These are phyloP conservation scores for Nannochloropsis granulata DNA, from an alignment of 108 stramenopile genomes.

Conservation along the genomic window DNA sequence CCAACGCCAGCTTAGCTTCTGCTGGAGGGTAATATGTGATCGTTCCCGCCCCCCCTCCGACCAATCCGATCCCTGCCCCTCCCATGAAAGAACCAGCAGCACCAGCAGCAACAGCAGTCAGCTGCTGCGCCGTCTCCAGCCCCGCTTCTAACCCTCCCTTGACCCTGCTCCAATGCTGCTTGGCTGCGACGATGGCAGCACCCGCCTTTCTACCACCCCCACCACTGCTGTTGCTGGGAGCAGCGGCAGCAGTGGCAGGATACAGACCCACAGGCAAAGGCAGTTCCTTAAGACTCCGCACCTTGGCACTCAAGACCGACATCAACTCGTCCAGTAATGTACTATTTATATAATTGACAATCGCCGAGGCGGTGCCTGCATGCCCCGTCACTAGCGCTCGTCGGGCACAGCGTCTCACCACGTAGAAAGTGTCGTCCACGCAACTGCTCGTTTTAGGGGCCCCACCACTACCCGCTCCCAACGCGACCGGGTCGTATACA, in stretches of 20 bases:
- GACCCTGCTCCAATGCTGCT: not conserved
- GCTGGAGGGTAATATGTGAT: not conserved
- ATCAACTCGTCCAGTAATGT: not conserved
- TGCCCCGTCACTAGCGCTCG: constrained; percentile 13
- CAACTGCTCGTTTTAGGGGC: not conserved
- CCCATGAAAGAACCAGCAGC: not conserved
- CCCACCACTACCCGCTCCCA: not conserved
- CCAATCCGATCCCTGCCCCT: not conserved
- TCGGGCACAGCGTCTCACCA: constrained; percentile 8
- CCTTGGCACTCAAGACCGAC: not conserved
- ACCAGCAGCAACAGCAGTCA: not conserved
- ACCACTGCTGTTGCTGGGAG: not conserved
- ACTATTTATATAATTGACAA: constrained; percentile 4
- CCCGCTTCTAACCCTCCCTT: constrained; percentile 2
- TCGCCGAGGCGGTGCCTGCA: constrained; percentile 7
- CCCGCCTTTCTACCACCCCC: not conserved
- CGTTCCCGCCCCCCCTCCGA: not conserved
- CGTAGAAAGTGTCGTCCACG: constrained; percentile 10
- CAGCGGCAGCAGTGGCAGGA: not conserved
- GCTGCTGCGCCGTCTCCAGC: not conserved
- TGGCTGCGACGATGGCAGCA: not conserved
- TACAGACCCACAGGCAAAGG: not conserved
- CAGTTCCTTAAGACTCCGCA: not conserved
- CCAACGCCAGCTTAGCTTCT: not conserved
- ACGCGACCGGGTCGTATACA: not conserved